Evolutionary conservation across 805 yeast genomes (phyloP).

Genomic region (Suhomyces sp.): DNA sequence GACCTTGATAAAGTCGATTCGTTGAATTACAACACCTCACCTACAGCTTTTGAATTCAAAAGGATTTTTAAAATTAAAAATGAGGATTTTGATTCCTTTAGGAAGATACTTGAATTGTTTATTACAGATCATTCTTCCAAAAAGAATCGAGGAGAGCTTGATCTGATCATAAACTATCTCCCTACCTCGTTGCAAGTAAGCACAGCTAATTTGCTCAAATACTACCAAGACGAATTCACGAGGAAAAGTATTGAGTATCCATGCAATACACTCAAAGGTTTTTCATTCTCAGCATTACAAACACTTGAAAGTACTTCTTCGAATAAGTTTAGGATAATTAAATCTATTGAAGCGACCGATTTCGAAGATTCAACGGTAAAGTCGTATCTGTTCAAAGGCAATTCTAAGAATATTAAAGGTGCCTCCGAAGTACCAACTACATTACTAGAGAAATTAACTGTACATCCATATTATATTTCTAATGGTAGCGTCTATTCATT

Average conservation of each 20-base stretch:
- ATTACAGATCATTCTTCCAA: background rate
- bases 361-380: slow-evolving; percentile 1
- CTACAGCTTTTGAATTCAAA: slow-evolving; percentile 1
- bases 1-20: slow-evolving; percentile 3
- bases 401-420: background rate
- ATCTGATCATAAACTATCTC: background rate
- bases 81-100: background rate
- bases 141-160: background rate
- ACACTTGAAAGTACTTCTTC: background rate
- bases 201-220: background rate
- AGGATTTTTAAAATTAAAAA: background rate
- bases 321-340: background rate
- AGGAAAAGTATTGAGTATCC: background rate
- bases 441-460: slow-evolving; percentile 5
- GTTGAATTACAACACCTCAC: background rate
- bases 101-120: background rate
- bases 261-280: background rate
- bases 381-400: background rate
- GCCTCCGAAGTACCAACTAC: slow-evolving; percentile 1
- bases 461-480: slow-evolving; percentile 6
- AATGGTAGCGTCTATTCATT: slow-evolving; percentile 4
- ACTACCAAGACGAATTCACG: slow-evolving; percentile 3
- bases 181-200: background rate
- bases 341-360: background rate
- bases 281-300: background rate